Evolutionary conservation across 176 grass and related monocot species (phyloP).

Genomic region (Lolium perenne): DNA sequence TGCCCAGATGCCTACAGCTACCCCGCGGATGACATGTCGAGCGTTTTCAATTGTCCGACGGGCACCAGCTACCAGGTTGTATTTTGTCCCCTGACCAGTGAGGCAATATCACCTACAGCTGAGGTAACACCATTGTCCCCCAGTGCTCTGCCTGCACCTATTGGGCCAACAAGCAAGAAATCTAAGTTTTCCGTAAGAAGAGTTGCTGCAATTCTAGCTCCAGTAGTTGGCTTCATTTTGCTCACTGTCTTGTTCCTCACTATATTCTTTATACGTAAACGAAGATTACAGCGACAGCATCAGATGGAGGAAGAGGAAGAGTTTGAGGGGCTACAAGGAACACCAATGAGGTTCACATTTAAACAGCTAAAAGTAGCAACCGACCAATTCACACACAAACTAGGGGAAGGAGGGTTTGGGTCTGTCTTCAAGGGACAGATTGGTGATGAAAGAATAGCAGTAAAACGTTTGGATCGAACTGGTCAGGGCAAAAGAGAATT

Average conservation of each 20-base stretch:
- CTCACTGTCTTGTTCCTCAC: neutral
- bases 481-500: conserved; percentile 53
- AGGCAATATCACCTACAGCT: neutral
- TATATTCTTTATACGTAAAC: neutral
- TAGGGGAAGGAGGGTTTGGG: conserved; percentile 43
- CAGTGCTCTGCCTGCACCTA: neutral
- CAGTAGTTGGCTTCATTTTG: neutral
- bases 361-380: conserved; percentile 16
- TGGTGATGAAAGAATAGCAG: neutral
- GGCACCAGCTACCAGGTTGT: neutral
- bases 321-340: neutral
- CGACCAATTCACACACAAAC: neutral
- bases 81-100: neutral
- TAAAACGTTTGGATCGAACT: conserved; percentile 37
- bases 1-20: conserved; percentile 11
- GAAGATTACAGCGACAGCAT: neutral
- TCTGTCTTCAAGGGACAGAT: conserved; percentile 37
- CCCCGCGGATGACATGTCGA: neutral
- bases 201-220: neutral
- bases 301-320: conserved; percentile 21
- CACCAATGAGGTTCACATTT: conserved; percentile 15
- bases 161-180: neutral
- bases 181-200: neutral
- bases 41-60: neutral
- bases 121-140: neutral